A percentile compares a stretch with the other conserved stretches of the same genome.
Evolutionary conservation across 352 stramenopile genomes (phyloP).

Genomic region (Globisporangium sylvaticum): DNA sequence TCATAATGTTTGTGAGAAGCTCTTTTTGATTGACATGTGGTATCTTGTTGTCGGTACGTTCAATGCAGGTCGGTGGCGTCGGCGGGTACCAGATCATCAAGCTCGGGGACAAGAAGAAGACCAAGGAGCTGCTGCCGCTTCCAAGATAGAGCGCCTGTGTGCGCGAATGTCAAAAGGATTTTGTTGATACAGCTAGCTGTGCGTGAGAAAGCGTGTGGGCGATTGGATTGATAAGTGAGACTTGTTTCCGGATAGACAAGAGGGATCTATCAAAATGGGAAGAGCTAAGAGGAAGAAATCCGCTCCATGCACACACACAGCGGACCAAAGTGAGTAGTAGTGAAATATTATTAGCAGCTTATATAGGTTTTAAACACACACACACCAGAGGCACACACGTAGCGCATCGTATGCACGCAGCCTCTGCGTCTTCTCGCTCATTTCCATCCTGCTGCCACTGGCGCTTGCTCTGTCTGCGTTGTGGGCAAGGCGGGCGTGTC

Average conservation of each 20-base stretch:
- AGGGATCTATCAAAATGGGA: slow-evolving; percentile 1
- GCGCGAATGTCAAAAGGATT: background rate
- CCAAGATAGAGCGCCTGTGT: background rate
- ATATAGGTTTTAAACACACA: slow-evolving; percentile 18
- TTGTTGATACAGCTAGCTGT: background rate
- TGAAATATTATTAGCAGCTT: slow-evolving; percentile 23
- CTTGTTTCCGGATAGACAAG: background rate
- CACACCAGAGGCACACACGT: background rate
- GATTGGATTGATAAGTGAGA: background rate
- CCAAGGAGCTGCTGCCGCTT: slow-evolving; percentile 9
- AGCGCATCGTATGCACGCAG: background rate
- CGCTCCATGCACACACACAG: background rate
- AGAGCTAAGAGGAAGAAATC: background rate
- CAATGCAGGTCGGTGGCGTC: slow-evolving; percentile 54
- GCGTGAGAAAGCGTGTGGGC: background rate
- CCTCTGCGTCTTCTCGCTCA: background rate
- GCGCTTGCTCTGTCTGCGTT: background rate
- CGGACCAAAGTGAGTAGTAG: slow-evolving; percentile 2
- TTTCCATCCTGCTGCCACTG: background rate
- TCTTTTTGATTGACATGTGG: background rate
- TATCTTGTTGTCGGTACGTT: slow-evolving; percentile 7
- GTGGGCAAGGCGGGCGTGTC: background rate
- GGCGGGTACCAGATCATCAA: slow-evolving; percentile 80
- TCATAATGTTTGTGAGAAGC: background rate
- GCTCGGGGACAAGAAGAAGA: slow-evolving; percentile 46